Evolutionary conservation across 108 stramenopile species (phyloP), one percentile per base, ranked within the genome.

Genomic region (Conticribra guillardii): DNA sequence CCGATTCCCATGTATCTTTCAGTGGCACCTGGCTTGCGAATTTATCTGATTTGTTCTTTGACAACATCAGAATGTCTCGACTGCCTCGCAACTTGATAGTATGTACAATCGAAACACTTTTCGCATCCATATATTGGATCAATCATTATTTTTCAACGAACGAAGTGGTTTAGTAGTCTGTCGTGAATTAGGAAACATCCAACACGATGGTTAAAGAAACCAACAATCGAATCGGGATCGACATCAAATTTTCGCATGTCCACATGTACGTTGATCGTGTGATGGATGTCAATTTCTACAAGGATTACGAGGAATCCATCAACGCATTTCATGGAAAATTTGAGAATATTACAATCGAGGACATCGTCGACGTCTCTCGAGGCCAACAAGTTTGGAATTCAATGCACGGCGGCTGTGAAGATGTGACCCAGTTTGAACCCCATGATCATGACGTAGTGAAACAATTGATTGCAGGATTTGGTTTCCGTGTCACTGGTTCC

Each of bases 391-490:
- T 72, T 46, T 81, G 75, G 72, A 26, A 54, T 29, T 60, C 67
- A 3, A 62, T 72, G 11, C 56, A 71, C 17, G 16, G 54, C 16
- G 41, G n/a, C 14, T 11, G 49, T 3, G 24, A 37, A 18, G 21
- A 41, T 52, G 32, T 2, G 37, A 18, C 50, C 37, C 37, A 17
- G 1, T 93, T 87, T 70, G 45, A 50, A 2, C 56, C 88, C 9
- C 89, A 93, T 37, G 73, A 74, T 37, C 83, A 89, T 2, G 91
- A 91, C 76, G 66, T 92, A 0, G 84, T 95, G 28, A 83, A 85
- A 65, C 94, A 95, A 68, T 52, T 92, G 37, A 78, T 95, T 61
- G 85, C 82, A 18, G 94, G 91, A 11, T 82, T 95, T 46, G 91
- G 91, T 9, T 92, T 91, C 64, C 83, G 94, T 11, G 80, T 95